Evolutionary conservation across 2,329 filamentous ascomycete species (phyloP).

Genomic region (Exophiala mesophila): DNA sequence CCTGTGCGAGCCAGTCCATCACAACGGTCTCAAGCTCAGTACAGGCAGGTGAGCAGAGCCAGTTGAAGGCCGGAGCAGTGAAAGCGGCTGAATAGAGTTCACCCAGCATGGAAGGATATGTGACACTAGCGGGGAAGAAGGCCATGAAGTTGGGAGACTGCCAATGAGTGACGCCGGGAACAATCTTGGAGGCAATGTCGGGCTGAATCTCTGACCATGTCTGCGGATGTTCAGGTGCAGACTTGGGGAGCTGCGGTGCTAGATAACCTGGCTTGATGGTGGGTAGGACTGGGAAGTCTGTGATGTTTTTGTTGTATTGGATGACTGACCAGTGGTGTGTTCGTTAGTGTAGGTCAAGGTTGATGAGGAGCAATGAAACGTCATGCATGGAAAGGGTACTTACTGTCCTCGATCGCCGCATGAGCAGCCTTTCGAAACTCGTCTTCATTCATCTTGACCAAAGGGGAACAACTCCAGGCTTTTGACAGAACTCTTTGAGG

Average conservation of each 20-base stretch:
- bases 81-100: conserved; percentile 90
- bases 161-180: conserved; percentile 93
- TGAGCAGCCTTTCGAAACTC: conserved; percentile 75
- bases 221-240: conserved; percentile 63
- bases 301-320: conserved; percentile 73
- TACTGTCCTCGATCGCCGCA: conserved; percentile 77
- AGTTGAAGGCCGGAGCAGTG: conserved; percentile 90
- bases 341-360: too few relatives aligned
- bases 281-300: conserved; percentile 66
- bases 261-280: conserved; percentile 82
- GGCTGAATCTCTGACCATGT: conserved; percentile 71
- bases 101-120: conserved; percentile 78
- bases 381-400: conserved; percentile 32
- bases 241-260: conserved; percentile 66
- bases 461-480: not conserved
- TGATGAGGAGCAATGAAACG: too few relatives aligned
- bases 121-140: conserved; percentile 80
- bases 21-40: conserved; percentile 92
- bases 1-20: conserved; percentile 81
- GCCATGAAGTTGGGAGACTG: conserved; percentile 93
- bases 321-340: conserved; percentile 65
- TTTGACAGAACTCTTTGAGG: not conserved
- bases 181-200: conserved; percentile 79
- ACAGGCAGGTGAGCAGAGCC: conserved; percentile 87
- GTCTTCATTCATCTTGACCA: conserved; percentile 63